These are phyloP conservation scores for Artemisia argyi DNA, from an alignment of 129 eudicot species.

Conservation along the genomic window DNA sequence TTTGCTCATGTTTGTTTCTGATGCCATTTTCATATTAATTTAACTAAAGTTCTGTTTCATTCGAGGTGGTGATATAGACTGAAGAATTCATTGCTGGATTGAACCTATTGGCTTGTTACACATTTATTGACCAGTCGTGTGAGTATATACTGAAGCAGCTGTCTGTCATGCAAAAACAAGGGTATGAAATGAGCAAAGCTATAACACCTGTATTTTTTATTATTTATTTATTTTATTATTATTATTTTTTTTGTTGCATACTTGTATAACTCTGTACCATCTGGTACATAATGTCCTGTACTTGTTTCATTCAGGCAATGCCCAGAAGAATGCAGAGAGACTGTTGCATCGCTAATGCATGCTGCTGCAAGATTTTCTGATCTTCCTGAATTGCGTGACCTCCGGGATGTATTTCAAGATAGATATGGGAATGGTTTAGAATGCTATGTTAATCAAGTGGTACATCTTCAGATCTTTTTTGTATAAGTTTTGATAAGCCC, in stretches of 20 bases:
- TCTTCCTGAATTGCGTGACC: conserved; percentile 91
- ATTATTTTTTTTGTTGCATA: neutral
- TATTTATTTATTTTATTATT: no score
- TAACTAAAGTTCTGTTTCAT: conserved; percentile 31
- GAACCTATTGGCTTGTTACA: conserved; percentile 64
- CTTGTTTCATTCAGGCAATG: conserved; percentile 64
- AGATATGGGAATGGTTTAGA: conserved; percentile 86
- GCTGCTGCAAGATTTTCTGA: conserved; percentile 99
- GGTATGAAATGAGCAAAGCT: conserved; percentile 48
- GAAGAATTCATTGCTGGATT: conserved; percentile 79
- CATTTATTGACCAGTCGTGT: conserved; percentile 76
- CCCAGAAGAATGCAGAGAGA: conserved; percentile 93
- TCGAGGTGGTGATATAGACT: conserved; percentile 59
- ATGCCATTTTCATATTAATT: conserved; percentile 15
- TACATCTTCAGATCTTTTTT: conserved; percentile 24
- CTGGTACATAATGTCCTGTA: neutral
- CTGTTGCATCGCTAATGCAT: conserved; percentile 84
- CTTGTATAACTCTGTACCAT: neutral
- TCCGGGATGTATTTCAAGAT: conserved; percentile 78
- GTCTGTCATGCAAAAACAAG: conserved; percentile 77
- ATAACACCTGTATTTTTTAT: conserved; percentile 4
- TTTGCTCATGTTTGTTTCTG: conserved; percentile 13
- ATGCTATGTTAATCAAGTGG: conserved; percentile 77
- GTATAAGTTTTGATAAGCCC: neutral
- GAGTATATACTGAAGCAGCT: conserved; percentile 72